Percentiles rank a stretch among this genome's conserved stretches.
Evolutionary conservation across 805 yeast species (phyloP).

Genomic region (Priceomyces haplophilus): DNA sequence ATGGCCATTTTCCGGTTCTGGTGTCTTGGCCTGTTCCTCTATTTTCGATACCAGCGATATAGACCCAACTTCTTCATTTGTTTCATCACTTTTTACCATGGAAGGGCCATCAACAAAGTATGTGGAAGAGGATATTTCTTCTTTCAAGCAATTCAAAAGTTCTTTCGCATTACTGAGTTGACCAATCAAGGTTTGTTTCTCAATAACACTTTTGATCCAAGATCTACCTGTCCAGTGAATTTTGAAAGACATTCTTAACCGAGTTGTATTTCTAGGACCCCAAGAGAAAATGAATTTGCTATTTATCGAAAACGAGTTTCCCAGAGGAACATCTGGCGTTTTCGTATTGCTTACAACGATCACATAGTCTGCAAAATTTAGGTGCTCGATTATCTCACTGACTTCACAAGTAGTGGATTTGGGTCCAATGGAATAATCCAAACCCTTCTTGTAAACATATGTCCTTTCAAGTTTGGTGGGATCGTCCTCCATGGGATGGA

Average conservation of each 20-base stretch:
- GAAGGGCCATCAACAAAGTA: conserved; percentile 20
- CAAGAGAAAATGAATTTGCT: conserved; percentile 74
- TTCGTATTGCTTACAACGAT: conserved; percentile 59
- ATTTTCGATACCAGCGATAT: neutral
- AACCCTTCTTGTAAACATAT: conserved; percentile 69
- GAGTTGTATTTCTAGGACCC: conserved; percentile 62
- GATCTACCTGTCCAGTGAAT: conserved; percentile 88
- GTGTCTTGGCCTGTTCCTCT: neutral
- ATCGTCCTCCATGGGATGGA: conserved; percentile 33
- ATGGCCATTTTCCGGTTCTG: neutral
- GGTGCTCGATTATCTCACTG: conserved; percentile 54
- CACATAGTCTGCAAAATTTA: conserved; percentile 53
- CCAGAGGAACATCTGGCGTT: conserved; percentile 96
- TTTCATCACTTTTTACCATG: conserved; percentile 3
- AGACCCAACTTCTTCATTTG: neutral
- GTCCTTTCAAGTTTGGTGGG: conserved; percentile 44
- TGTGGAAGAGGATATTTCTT: conserved; percentile 24
- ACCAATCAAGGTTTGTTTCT: conserved; percentile 78
- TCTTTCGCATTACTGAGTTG: conserved; percentile 62
- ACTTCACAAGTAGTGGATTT: conserved; percentile 78
- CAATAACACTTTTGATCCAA: conserved; percentile 89
- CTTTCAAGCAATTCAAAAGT: conserved; percentile 38
- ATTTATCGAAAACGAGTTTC: conserved; percentile 70
- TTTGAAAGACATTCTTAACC: conserved; percentile 62
- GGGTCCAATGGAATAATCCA: conserved; percentile 86